Conservation (phyloP, 805 yeast genomes). For the Nakazawaea sp. region DNA sequence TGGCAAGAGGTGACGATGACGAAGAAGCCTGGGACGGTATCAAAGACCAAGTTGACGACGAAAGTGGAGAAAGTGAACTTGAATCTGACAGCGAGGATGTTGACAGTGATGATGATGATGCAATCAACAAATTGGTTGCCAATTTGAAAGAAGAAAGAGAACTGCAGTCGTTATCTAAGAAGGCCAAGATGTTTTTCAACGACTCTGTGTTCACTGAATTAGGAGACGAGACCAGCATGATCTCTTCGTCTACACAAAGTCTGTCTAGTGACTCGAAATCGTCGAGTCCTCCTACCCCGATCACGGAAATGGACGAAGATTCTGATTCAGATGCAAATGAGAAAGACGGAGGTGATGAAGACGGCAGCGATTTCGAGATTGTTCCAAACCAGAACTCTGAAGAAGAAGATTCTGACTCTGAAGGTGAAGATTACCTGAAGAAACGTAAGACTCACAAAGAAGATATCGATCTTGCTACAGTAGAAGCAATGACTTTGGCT, state of each 20-base stretch:
- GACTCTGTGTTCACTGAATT: constrained; percentile 45
- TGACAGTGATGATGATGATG: constrained; percentile 64
- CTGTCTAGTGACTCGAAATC: not conserved
- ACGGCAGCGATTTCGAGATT: constrained; percentile 37
- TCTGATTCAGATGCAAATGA: constrained; percentile 31
- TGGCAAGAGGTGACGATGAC: constrained; percentile 67
- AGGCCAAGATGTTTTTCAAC: constrained; percentile 36
- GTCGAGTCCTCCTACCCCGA: not conserved
- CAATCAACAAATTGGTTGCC: constrained; percentile 52
- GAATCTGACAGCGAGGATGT: constrained; percentile 31
- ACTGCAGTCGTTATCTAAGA: constrained; percentile 37
- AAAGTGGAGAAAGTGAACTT: constrained; percentile 37
- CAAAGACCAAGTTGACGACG: constrained; percentile 29
- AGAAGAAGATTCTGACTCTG: constrained; percentile 34
- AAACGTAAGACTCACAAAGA: constrained; percentile 42
- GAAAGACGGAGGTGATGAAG: constrained; percentile 24
- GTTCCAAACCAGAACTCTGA: constrained; percentile 22
- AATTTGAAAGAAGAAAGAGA: constrained; percentile 36
- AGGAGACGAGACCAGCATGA: constrained; percentile 28
- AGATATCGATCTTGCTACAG: constrained; percentile 80
- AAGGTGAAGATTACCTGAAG: constrained; percentile 46
- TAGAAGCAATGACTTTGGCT: constrained; percentile 96
- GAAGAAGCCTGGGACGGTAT: constrained; percentile 81
- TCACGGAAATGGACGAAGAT: constrained; percentile 19
- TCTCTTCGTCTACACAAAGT: not conserved